Base-by-base conservation (phyloP, 345 rosid species). In the Cardamine occulta region DNA sequence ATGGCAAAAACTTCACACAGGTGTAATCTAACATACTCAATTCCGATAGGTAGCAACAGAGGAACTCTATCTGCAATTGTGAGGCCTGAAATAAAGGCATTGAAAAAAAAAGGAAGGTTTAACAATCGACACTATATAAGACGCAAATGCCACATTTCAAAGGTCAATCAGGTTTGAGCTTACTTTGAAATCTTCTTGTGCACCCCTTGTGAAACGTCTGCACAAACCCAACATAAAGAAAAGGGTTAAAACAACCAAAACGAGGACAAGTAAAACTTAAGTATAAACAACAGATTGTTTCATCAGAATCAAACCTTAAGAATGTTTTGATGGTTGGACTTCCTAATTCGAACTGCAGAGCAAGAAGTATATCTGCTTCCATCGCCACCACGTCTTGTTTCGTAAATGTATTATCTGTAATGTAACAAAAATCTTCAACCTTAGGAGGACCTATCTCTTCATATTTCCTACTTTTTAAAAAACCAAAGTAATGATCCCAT, bases 361-460 rank as follows among this genome's bases (percentile, higher is more conserved):
- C 64, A 61, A 80, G 81, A 15, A 88, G 86, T 72, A 88, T 60
- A 28, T 82, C 85, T 32, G 90, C 85, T 64, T 90, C 96, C 96
- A 88, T 87, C 18, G 80, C 78, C 70, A 87, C 82, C 34, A 80
- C 82, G 71, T 90, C 87, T 40, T 85, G 83, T 62, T 79, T 85
- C 8, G 91, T 72, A 74, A 84, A 87, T 2, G 91, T 84, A 45
- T 90, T 84, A 72, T 85, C 96, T 2, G 90, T 86, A 4, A 84
- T 85, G 62, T 82, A 79, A 73, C 85, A 82, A 57, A 88, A 90
- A 7, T 88, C 87, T 74, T 88, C 86, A 59, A 88, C 85, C 23
- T 79, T 80, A 39, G 88, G 93, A 66, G 86, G 88, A 72, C n/a
- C 78, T 45, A 85, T 84, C 76, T 90, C 96, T 76, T 88, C 91